Evolutionary conservation across 139 green algal species (phyloP).

Genomic region (Microglena sp.): DNA sequence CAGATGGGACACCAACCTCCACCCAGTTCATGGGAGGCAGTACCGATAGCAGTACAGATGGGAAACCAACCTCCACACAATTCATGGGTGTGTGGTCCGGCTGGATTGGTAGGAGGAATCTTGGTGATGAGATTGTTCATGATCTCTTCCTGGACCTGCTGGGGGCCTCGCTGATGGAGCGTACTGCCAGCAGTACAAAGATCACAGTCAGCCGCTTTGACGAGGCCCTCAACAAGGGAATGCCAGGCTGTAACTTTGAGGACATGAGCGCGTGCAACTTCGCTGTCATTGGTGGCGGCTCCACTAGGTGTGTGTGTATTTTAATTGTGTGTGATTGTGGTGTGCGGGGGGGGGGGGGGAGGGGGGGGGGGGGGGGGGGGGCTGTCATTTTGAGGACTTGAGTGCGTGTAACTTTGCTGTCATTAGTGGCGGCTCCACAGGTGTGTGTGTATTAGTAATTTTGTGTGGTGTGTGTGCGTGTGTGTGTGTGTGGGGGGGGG

Average conservation of each 20-base stretch:
- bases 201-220: neutral
- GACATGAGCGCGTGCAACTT: conserved; percentile 4
- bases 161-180: neutral
- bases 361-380: too few relatives aligned
- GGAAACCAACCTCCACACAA: neutral
- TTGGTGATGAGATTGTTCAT: conserved; percentile 15
- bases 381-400: too few relatives aligned
- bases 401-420: too few relatives aligned
- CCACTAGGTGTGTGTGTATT: conserved; percentile 8
- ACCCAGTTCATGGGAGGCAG: too few relatives aligned
- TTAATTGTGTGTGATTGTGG: too few relatives aligned
- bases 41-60: neutral
- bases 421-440: too few relatives aligned
- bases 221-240: neutral
- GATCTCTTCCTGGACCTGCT: conserved; percentile 16
- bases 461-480: too few relatives aligned
- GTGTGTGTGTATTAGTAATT: too few relatives aligned
- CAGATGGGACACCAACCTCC: too few relatives aligned
- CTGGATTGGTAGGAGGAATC: conserved; percentile 9
- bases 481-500: too few relatives aligned
- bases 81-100: conserved; percentile 8
- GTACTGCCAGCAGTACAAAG: neutral
- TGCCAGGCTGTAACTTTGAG: conserved; percentile 6
- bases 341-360: too few relatives aligned
- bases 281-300: conserved; percentile 15